phyloP scores from a whole-genome alignment of 169 alveolate genomes.

The Theileria equi region DNA sequence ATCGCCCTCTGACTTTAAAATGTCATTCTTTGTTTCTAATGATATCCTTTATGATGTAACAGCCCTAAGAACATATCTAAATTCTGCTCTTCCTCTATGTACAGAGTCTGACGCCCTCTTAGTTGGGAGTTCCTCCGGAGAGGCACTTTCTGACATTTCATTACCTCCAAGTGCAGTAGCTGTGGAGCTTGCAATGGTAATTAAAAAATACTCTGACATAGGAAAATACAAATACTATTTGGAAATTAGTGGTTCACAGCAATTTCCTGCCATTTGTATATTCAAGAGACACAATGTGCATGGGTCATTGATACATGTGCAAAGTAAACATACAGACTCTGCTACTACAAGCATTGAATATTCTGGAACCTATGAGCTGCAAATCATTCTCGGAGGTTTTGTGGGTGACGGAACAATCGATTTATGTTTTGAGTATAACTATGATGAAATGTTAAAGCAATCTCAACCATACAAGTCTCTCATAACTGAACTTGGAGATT shows the following conservation, averaged over 20 bases:
- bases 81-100: slow-evolving; percentile 21
- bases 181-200: slow-evolving; percentile 29
- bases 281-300: slow-evolving; percentile 42
- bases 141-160: slow-evolving; percentile 55
- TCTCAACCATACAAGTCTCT: slow-evolving; percentile 27
- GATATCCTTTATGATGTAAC: slow-evolving; percentile 50
- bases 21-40: slow-evolving; percentile 57
- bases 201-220: slow-evolving; percentile 14
- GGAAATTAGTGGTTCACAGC: slow-evolving; percentile 56
- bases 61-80: slow-evolving; percentile 19
- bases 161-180: slow-evolving; percentile 32
- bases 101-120: slow-evolving; percentile 37
- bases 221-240: slow-evolving; percentile 20
- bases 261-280: slow-evolving; percentile 53
- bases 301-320: slow-evolving; percentile 45
- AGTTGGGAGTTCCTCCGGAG: slow-evolving; percentile 47
- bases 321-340: not conserved
- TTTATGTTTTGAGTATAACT: slow-evolving; percentile 38
- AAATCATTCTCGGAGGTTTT: slow-evolving; percentile 31
- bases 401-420: slow-evolving; percentile 51
- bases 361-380: slow-evolving; percentile 46
- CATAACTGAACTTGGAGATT: slow-evolving; percentile 19
- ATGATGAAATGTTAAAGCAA: slow-evolving; percentile 11
- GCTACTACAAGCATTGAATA: not conserved
- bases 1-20: slow-evolving; percentile 29